A percentile compares a stretch with the other conserved stretches of the same genome.
Conservation (phyloP, 345 rosid genomes). For the Nasturtium officinale region DNA sequence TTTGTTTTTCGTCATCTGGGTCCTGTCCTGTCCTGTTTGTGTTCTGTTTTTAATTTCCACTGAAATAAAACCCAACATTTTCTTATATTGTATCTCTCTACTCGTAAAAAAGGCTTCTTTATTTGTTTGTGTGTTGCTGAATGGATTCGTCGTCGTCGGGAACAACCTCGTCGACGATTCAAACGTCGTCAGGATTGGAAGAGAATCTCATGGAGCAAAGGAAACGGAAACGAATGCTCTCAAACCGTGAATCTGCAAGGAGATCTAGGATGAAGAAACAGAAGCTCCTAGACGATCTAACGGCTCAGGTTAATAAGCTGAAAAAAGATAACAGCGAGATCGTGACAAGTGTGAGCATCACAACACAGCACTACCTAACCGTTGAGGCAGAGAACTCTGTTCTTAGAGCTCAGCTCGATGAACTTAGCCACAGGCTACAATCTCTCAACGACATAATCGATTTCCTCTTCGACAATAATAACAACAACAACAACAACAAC, state of each 20-base stretch:
- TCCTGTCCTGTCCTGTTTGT: conserved; percentile 33
- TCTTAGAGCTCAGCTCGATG: conserved; percentile 67
- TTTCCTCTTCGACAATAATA: conserved; percentile 46
- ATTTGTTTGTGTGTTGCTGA: conserved; percentile 30
- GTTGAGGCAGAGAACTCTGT: conserved; percentile 82
- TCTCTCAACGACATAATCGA: conserved; percentile 70
- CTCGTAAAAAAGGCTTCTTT: background rate
- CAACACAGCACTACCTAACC: conserved; percentile 55
- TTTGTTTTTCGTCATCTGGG: conserved; percentile 40
- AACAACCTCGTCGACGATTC: conserved; percentile 52
- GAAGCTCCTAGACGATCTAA: conserved; percentile 83
- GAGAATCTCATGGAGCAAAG: conserved; percentile 77
- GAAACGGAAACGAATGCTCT: conserved; percentile 87
- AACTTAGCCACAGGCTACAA: conserved; percentile 69
- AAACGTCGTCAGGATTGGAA: conserved; percentile 67
- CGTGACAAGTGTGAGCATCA: conserved; percentile 54
- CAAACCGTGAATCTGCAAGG: conserved; percentile 94
- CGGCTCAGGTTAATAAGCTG: conserved; percentile 56
- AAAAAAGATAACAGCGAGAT: conserved; percentile 65
- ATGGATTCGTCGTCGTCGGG: conserved; percentile 83
- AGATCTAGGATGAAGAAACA: conserved; percentile 94
- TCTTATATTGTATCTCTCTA: conserved; percentile 1
- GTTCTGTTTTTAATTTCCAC: background rate
- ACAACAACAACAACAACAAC: conserved; percentile 22
- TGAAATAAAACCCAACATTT: background rate